phyloP scores from a whole-genome alignment of 441 rosid species.

The Manihot esculenta region DNA sequence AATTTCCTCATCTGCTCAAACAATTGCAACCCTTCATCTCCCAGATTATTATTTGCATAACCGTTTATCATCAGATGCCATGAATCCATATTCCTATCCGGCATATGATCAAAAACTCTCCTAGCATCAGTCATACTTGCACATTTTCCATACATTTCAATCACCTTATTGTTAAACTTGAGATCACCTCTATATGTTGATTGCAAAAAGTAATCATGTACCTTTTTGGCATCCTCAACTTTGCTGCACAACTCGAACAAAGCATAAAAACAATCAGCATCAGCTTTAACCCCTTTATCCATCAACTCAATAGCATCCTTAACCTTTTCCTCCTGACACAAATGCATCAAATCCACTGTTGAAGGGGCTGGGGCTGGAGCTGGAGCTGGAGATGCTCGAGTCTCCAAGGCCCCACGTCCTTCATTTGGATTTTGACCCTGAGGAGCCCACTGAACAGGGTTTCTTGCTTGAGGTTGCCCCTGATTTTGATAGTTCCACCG shows the following conservation, averaged over 20 bases:
- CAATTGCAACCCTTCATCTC: slow-evolving; percentile 81
- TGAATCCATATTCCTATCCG: slow-evolving; percentile 63
- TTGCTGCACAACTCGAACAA: slow-evolving; percentile 57
- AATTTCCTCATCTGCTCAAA: slow-evolving; percentile 66
- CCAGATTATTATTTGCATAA: slow-evolving; percentile 65
- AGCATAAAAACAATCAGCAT: slow-evolving; percentile 49
- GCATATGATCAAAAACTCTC: slow-evolving; percentile 89
- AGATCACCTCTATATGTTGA: slow-evolving; percentile 63
- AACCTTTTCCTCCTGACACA: slow-evolving; percentile 60
- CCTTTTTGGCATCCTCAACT: slow-evolving; percentile 77
- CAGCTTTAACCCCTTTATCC: slow-evolving; percentile 68
- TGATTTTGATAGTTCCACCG: too few relatives aligned
- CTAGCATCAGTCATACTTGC: slow-evolving; percentile 71
- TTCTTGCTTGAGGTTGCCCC: too few relatives aligned
- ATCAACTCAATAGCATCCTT: slow-evolving; percentile 77
- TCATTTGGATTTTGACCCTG: slow-evolving; percentile 29
- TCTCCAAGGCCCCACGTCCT: background rate
- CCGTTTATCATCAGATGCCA: slow-evolving; percentile 89
- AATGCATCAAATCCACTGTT: slow-evolving; percentile 40
- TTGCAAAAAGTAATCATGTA: slow-evolving; percentile 79
- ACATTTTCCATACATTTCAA: slow-evolving; percentile 73
- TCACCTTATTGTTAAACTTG: slow-evolving; percentile 56
- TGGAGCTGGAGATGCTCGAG: background rate
- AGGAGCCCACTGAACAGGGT: slow-evolving; percentile 28
- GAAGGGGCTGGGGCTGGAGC: slow-evolving; percentile 38